Evolutionary conservation across 2,329 filamentous ascomycete species (phyloP), one percentile per base, ranked within the genome.

Genomic region (Pseudopyricularia javanii): DNA sequence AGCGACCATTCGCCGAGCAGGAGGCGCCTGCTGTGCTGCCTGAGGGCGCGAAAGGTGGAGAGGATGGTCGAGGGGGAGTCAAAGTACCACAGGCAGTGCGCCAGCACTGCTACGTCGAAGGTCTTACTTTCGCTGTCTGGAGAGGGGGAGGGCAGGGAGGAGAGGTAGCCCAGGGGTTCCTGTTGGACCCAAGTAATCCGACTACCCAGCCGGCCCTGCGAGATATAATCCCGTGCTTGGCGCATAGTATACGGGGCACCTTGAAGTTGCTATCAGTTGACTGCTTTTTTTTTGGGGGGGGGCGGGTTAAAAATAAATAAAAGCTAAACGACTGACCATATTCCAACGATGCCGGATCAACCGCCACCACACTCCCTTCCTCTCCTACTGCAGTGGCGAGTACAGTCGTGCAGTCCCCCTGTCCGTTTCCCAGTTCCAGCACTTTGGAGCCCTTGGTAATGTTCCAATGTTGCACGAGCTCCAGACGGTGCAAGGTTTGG

Each of bases 371-470:
- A 48, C 63, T 64, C 0, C 76, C 75, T 0, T 62, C 30, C 12
- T 68, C 59, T 3, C 73, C 71, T 1, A 76, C 69, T 20, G 68
- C 69, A 58, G 69, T 60, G 47, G 78, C 79, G 17, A 82, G 70
- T 3, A 73, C 74, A 11, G 72, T 67, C 2, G 79, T 81, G 58
- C 72, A 74, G 55, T 77, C 76, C 2, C 79, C 79, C 57, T 82
- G 79, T 1, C 79, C 79, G 62, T 79, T 82, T 50, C 78, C 79
- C 35, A 83, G 62, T 60, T 82, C 79, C 2, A 83, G 68, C 7
- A 81, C 61, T 3, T 66, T 69, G 28, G 67, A 66, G 55, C 71
- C 70, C 0, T 66, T 62, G 1, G 54, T 20, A 52, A 73, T 65
- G 37, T 53, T 28, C 11, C 32, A 74, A 26, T 57, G 53, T 43